These are phyloP conservation scores for Silene uniflora DNA, from an alignment of 148 eudicot genomes.

Conservation along the genomic window DNA sequence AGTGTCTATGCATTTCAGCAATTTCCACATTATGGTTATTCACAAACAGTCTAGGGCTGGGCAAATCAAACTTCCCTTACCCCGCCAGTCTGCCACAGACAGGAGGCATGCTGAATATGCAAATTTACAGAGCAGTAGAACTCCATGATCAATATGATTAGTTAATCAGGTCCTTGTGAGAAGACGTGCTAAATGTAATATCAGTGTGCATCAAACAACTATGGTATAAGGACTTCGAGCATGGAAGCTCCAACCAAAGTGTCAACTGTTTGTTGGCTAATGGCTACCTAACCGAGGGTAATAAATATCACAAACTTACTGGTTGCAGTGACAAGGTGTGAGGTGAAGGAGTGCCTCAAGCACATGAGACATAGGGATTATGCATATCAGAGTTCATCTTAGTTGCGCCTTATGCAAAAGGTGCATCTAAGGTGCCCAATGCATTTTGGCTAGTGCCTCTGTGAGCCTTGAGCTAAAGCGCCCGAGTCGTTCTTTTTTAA, in stretches of 20 bases:
- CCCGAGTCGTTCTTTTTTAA: too few relatives aligned
- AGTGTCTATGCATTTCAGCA: not conserved
- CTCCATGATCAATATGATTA: conserved; percentile 1
- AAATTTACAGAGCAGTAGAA: not conserved
- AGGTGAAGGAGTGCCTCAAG: too few relatives aligned
- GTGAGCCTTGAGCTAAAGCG: too few relatives aligned
- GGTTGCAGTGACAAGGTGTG: not conserved
- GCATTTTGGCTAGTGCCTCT: too few relatives aligned
- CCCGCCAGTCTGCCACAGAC: too few relatives aligned
- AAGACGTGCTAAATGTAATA: not conserved
- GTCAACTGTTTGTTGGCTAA: not conserved
- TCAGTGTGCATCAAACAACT: not conserved
- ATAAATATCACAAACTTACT: not conserved
- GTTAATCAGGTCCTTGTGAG: not conserved
- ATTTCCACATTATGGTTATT: not conserved
- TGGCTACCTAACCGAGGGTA: not conserved
- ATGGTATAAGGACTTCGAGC: not conserved
- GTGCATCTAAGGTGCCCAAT: too few relatives aligned
- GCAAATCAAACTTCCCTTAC: not conserved
- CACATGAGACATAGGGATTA: too few relatives aligned
- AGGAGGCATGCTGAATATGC: not conserved
- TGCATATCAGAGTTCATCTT: too few relatives aligned
- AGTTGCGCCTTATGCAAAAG: too few relatives aligned
- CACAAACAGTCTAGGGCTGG: not conserved
- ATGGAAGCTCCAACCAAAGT: not conserved